Conservation (phyloP, 805 yeast species). For the Tetrapisispora arboricola region DNA sequence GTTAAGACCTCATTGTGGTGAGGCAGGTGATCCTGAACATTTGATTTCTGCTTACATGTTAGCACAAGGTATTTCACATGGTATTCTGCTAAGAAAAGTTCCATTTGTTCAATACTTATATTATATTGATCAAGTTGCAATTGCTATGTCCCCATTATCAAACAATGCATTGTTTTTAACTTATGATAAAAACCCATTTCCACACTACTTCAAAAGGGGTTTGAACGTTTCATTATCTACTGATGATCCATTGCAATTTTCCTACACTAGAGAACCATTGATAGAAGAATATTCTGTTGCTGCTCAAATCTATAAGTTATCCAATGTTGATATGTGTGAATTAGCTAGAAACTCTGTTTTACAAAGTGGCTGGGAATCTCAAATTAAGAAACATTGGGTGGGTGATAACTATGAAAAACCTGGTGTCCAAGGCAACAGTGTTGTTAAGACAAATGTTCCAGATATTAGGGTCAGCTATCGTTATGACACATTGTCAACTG, state of each 20-base stretch:
- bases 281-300: constrained; percentile 98
- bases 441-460: constrained; percentile 93
- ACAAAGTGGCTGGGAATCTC: constrained; percentile 90
- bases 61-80: constrained; percentile 91
- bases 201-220: constrained; percentile 83
- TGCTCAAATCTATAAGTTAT: constrained; percentile 90
- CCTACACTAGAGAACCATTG: constrained; percentile 93
- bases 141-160: constrained; percentile 97
- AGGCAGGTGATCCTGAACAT: constrained; percentile 99
- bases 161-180: constrained; percentile 93
- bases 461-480: constrained; percentile 77
- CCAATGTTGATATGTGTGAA: constrained; percentile 96
- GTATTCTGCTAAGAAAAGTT: constrained; percentile 82
- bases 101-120: constrained; percentile 92
- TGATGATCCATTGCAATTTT: constrained; percentile 95
- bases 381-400: constrained; percentile 84
- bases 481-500: constrained; percentile 65
- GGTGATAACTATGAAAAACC: constrained; percentile 51
- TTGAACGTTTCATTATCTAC: constrained; percentile 89
- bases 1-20: constrained; percentile 97
- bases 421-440: constrained; percentile 76
- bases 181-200: constrained; percentile 95
- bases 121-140: constrained; percentile 88
- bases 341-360: constrained; percentile 84
- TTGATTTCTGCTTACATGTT: constrained; percentile 80